Evolutionary conservation across 352 stramenopile species (phyloP).

Genomic region (Globisporangium sylvaticum): DNA sequence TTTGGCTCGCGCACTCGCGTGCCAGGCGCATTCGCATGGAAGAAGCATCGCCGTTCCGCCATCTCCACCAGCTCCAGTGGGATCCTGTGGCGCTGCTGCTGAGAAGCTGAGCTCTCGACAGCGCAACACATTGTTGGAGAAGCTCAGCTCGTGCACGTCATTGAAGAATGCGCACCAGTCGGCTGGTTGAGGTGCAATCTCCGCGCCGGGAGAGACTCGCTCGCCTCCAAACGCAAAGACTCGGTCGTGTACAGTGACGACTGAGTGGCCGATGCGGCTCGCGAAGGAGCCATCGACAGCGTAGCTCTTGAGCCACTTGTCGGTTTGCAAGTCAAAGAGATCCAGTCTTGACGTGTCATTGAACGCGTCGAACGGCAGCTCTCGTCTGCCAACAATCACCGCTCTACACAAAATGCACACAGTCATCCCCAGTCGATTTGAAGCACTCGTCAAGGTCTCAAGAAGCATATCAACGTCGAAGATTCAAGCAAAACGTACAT

Average conservation of each 20-base stretch:
- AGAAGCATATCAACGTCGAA: not conserved
- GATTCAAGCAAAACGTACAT: slow-evolving; percentile 27
- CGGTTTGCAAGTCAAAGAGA: slow-evolving; percentile 48
- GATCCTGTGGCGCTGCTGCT: slow-evolving; percentile 1
- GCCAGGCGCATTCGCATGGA: slow-evolving; percentile 38
- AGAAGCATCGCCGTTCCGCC: not conserved
- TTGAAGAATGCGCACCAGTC: slow-evolving; percentile 16
- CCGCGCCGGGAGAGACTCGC: slow-evolving; percentile 10
- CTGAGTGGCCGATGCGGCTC: slow-evolving; percentile 49
- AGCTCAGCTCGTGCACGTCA: slow-evolving; percentile 43
- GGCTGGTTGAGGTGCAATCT: not conserved
- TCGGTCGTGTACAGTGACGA: slow-evolving; percentile 33
- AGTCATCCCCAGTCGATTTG: not conserved
- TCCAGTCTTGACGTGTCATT: slow-evolving; percentile 33
- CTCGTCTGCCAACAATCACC: slow-evolving; percentile 54
- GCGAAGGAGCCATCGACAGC: slow-evolving; percentile 52
- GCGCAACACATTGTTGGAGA: slow-evolving; percentile 32
- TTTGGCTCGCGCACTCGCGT: slow-evolving; percentile 28
- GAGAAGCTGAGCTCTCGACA: slow-evolving; percentile 24
- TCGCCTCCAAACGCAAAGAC: slow-evolving; percentile 64
- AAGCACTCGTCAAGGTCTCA: not conserved
- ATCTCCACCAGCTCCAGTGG: slow-evolving; percentile 8
- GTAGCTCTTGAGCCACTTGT: slow-evolving; percentile 53
- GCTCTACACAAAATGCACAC: slow-evolving; percentile 23
- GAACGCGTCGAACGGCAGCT: slow-evolving; percentile 28